These are phyloP conservation scores for Pittosporum tobira DNA, from an alignment of 129 eudicot genomes.

Conservation along the genomic window DNA sequence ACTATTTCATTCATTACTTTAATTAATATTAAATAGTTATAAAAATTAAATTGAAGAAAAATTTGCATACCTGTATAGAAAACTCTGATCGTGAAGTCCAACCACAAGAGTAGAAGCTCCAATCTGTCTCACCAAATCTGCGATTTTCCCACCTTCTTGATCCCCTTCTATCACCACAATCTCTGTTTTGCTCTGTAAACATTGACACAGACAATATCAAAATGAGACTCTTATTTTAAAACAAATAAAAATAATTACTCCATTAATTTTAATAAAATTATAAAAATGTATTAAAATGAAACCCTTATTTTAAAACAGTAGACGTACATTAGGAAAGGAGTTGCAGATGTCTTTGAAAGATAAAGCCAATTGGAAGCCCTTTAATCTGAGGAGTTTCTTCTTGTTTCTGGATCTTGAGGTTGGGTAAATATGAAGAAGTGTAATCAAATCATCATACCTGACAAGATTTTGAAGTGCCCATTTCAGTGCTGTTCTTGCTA, in stretches of 20 bases:
- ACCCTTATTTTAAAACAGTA: not conserved
- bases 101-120: slow-evolving; percentile 82
- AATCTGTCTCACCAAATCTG: slow-evolving; percentile 57
- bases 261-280: no score
- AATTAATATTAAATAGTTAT: not conserved
- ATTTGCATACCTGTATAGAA: slow-evolving; percentile 57
- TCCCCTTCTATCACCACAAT: slow-evolving; percentile 85
- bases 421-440: slow-evolving; percentile 71
- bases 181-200: slow-evolving; percentile 72
- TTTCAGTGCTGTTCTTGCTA: slow-evolving; percentile 58
- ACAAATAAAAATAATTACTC: no score
- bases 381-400: slow-evolving; percentile 59
- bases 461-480: slow-evolving; percentile 83
- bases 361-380: slow-evolving; percentile 82
- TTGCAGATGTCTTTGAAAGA: slow-evolving; percentile 70
- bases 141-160: slow-evolving; percentile 57
- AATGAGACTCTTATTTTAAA: not conserved
- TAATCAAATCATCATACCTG: slow-evolving; percentile 64
- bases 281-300: no score
- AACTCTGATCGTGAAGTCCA: slow-evolving; percentile 91
- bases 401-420: slow-evolving; percentile 41
- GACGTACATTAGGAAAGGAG: slow-evolving; percentile 59
- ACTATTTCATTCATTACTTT: not conserved
- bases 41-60: not conserved
- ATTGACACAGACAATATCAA: not conserved